These are phyloP conservation scores for Fusarium camptoceras DNA, from an alignment of 2,329 filamentous ascomycete genomes.

Conservation along the genomic window DNA sequence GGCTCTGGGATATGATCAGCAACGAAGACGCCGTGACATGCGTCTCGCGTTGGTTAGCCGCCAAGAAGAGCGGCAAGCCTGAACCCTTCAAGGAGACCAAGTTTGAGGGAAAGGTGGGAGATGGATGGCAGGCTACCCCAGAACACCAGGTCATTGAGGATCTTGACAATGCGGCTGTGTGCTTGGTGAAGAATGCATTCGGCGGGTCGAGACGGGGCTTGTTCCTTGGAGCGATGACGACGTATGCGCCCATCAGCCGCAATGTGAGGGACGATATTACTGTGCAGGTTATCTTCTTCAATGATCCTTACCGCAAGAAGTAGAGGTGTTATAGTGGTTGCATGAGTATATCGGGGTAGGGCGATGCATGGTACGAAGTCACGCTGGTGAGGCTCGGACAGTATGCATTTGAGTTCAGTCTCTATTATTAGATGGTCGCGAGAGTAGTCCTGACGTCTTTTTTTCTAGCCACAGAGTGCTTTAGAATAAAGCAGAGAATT, in stretches of 20 bases:
- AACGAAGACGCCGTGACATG: slow-evolving; percentile 69
- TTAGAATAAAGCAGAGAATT: not conserved
- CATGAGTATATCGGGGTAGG: fast-evolving
- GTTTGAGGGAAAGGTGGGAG: slow-evolving; percentile 30
- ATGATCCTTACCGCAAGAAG: slow-evolving; percentile 68
- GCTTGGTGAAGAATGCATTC: slow-evolving; percentile 82
- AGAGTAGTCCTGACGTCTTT: not conserved
- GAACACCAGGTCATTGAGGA: slow-evolving; percentile 81
- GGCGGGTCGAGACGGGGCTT: slow-evolving; percentile 81
- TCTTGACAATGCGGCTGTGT: slow-evolving; percentile 79
- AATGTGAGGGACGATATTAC: slow-evolving; percentile 79
- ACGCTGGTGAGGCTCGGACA: not conserved
- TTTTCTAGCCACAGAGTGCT: not conserved
- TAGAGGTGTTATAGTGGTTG: slow-evolving; percentile 56
- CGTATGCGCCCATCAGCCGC: slow-evolving; percentile 77
- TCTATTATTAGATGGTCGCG: not conserved
- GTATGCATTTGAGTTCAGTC: not conserved
- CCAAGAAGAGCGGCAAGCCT: slow-evolving; percentile 43
- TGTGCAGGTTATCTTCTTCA: slow-evolving; percentile 81
- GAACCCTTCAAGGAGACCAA: slow-evolving; percentile 40
- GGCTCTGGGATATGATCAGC: slow-evolving; percentile 72
- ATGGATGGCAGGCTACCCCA: slow-evolving; percentile 45
- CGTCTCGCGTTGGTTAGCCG: slow-evolving; percentile 64
- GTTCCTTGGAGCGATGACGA: slow-evolving; percentile 77
- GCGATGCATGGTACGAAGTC: not conserved